Evolutionary conservation across 257 asterid genomes (phyloP).

Genomic region (Solanum pinnatisectum): DNA sequence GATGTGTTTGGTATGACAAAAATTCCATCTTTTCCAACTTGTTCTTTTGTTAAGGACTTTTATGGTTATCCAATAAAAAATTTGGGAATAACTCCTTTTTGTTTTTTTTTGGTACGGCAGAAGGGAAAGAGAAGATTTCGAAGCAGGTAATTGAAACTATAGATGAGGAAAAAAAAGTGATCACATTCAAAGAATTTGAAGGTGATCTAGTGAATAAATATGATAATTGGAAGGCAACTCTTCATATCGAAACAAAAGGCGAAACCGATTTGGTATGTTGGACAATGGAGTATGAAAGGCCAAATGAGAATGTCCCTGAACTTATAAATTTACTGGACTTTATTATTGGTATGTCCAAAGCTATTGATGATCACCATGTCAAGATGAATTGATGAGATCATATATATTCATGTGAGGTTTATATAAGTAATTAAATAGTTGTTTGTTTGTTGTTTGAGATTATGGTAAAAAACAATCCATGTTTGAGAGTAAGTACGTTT

Average conservation of each 20-base stretch:
- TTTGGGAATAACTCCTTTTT: neutral
- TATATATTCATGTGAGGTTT: neutral
- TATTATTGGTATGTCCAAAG: neutral
- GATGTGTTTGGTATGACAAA: neutral
- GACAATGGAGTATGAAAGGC: neutral
- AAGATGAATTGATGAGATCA: neutral
- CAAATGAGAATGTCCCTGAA: neutral
- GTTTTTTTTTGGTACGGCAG: neutral
- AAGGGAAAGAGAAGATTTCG: neutral
- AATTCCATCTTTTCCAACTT: no score
- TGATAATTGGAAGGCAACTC: neutral
- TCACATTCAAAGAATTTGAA: neutral
- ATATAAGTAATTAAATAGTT: no score
- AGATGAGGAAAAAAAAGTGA: neutral
- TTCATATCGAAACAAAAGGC: neutral
- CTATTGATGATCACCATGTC: neutral
- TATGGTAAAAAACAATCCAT: neutral
- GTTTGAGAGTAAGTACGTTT: neutral
- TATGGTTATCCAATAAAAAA: no score
- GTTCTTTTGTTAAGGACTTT: neutral
- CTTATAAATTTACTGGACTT: neutral
- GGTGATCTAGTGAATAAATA: neutral
- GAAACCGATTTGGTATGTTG: neutral
- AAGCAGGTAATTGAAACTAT: neutral
- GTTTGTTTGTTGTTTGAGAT: neutral